Evolutionary conservation across 1,139 yeast genomes (phyloP).

Genomic region (Geotrichum carabidarum): DNA sequence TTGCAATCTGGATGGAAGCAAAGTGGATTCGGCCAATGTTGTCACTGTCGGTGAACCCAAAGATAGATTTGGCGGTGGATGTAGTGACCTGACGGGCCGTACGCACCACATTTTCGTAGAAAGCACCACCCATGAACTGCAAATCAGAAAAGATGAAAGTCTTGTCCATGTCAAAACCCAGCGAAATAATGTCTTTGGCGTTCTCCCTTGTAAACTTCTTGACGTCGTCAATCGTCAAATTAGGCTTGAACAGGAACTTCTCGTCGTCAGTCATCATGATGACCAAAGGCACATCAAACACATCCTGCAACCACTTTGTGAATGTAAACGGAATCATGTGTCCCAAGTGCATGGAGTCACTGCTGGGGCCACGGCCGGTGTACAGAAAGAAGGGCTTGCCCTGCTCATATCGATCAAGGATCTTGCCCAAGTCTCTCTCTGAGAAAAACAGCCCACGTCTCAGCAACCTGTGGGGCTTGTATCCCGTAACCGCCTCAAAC

Average conservation of each 20-base stretch:
- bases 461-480: constrained; percentile 85
- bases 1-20: constrained; percentile 92
- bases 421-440: constrained; percentile 77
- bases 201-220: constrained; percentile 66
- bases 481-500: constrained; percentile 79
- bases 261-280: constrained; percentile 97
- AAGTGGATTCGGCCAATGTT: constrained; percentile 92
- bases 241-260: constrained; percentile 89
- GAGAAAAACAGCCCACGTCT: constrained; percentile 91
- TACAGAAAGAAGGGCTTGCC: constrained; percentile 93
- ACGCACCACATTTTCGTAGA: constrained; percentile 90
- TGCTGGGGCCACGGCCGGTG: constrained; percentile 97
- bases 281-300: constrained; percentile 93
- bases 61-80: constrained; percentile 94
- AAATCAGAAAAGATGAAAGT: constrained; percentile 93
- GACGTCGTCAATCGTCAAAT: constrained; percentile 83
- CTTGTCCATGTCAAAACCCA: constrained; percentile 90
- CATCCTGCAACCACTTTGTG: constrained; percentile 98
- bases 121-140: constrained; percentile 86
- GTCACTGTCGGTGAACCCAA: constrained; percentile 93
- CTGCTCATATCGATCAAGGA: constrained; percentile 84
- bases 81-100: constrained; percentile 95
- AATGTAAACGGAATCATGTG: constrained; percentile 94
- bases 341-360: constrained; percentile 93
- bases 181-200: constrained; percentile 89